phyloP scores from a whole-genome alignment of 1,139 yeast species.

The Diutina catenulata region DNA sequence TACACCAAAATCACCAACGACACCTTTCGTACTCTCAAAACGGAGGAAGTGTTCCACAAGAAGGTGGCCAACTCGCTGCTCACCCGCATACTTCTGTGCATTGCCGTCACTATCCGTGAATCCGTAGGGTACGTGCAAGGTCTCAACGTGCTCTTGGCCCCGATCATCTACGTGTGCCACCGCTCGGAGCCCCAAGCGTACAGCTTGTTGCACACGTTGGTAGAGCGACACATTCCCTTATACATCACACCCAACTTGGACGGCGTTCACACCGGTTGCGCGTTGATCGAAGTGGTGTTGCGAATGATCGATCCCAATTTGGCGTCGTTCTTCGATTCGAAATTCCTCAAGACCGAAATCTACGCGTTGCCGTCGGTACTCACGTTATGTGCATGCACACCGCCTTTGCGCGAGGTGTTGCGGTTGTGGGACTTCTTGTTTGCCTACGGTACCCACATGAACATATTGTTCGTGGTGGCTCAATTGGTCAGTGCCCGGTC shows the following conservation, averaged over 20 bases:
- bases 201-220: slow-evolving; percentile 48
- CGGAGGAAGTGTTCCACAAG: slow-evolving; percentile 54
- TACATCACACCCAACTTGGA: slow-evolving; percentile 68
- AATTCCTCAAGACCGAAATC: slow-evolving; percentile 66
- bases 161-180: slow-evolving; percentile 58
- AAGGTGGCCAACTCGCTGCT: slow-evolving; percentile 61
- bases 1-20: slow-evolving; percentile 74
- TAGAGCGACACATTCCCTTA: slow-evolving; percentile 57
- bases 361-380: slow-evolving; percentile 85
- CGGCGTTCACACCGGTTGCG: slow-evolving; percentile 75
- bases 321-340: slow-evolving; percentile 46
- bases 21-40: slow-evolving; percentile 75
- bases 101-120: slow-evolving; percentile 39
- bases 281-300: slow-evolving; percentile 57
- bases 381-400: slow-evolving; percentile 84
- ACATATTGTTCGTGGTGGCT: slow-evolving; percentile 74
- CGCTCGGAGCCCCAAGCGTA: slow-evolving; percentile 84
- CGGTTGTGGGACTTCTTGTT: slow-evolving; percentile 83
- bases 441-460: slow-evolving; percentile 88
- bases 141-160: slow-evolving; percentile 80
- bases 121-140: slow-evolving; percentile 72
- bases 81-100: slow-evolving; percentile 59
- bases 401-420: slow-evolving; percentile 66
- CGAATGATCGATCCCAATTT: slow-evolving; percentile 66
- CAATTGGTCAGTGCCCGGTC: slow-evolving; percentile 65